Conservation (phyloP, 208 protist genomes). For the Herpetomonas samuelpessoai region DNA sequence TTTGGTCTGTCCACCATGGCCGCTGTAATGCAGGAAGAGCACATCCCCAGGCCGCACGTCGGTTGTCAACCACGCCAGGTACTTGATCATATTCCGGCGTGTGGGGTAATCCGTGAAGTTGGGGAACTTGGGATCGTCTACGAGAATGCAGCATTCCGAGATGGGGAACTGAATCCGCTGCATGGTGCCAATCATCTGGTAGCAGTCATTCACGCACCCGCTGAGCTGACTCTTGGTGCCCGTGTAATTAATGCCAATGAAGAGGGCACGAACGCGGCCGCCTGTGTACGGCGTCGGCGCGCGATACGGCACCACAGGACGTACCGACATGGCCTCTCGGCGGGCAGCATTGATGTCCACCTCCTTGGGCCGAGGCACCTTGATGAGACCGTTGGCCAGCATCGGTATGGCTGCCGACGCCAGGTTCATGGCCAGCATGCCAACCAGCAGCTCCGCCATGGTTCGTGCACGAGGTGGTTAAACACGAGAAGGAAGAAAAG, state of each 20-base stretch:
- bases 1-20: conserved; percentile 80
- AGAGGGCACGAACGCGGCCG: conserved; percentile 52
- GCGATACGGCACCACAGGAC: no score
- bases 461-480: no score
- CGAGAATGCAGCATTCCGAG: conserved; percentile 6
- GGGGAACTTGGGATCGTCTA: conserved; percentile 8
- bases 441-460: no score
- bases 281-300: conserved; percentile 34
- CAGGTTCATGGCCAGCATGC: no score
- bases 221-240: conserved; percentile 36
- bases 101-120: conserved; percentile 69
- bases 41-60: conserved; percentile 82
- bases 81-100: conserved; percentile 76
- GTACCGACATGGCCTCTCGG: no score
- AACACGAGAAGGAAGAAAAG: no score
- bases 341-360: no score
- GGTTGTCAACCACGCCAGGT: conserved; percentile 82
- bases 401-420: no score
- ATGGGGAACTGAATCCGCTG: conserved; percentile 9
- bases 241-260: conserved; percentile 77
- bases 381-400: no score
- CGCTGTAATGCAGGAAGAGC: conserved; percentile 90
- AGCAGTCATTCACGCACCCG: conserved; percentile 62
- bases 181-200: conserved; percentile 19
- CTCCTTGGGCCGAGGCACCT: no score